A percentile compares a stretch with the other conserved stretches of the same genome.
Evolutionary conservation across 768 basidiomycete genomes (phyloP).

Genomic region (Brasilioporus rufonigricans): DNA sequence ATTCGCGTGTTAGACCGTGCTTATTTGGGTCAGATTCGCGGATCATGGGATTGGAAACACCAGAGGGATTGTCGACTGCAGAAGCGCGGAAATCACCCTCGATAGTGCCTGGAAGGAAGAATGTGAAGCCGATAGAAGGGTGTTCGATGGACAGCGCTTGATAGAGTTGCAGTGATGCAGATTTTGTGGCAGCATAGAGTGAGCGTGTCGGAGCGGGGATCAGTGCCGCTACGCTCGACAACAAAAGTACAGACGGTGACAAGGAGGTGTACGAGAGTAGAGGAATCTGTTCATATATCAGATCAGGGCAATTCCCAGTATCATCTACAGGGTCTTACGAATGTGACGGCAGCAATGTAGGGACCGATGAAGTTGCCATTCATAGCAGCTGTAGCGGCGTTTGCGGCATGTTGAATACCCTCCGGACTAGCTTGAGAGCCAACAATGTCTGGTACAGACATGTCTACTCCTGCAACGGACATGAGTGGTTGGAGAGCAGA

Average conservation of each 20-base stretch:
- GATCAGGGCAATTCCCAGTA: background rate
- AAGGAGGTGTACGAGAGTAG: constrained; percentile 61
- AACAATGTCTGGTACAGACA: constrained; percentile 25
- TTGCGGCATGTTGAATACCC: constrained; percentile 58
- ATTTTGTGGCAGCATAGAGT: constrained; percentile 82
- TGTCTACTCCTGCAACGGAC: constrained; percentile 59
- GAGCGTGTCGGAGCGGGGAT: constrained; percentile 85
- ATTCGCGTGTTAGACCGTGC: constrained; percentile 55
- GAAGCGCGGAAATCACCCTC: constrained; percentile 78
- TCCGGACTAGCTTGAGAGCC: constrained; percentile 43
- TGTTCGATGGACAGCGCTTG: constrained; percentile 81
- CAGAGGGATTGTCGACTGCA: constrained; percentile 58
- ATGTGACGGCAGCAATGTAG: constrained; percentile 63
- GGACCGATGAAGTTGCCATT: constrained; percentile 71
- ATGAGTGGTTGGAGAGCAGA: constrained; percentile 78
- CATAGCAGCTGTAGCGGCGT: constrained; percentile 55
- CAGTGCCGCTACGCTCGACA: constrained; percentile 76
- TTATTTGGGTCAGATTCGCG: constrained; percentile 53
- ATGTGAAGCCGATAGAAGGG: constrained; percentile 60
- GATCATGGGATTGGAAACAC: constrained; percentile 28
- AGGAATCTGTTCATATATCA: constrained; percentile 56
- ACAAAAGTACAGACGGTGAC: constrained; percentile 70
- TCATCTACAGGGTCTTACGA: constrained; percentile 46
- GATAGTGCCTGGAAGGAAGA: constrained; percentile 65
- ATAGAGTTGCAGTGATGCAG: constrained; percentile 73